Conservation (phyloP, 148 eudicot species). For the Tetragonia tetragonoides region DNA sequence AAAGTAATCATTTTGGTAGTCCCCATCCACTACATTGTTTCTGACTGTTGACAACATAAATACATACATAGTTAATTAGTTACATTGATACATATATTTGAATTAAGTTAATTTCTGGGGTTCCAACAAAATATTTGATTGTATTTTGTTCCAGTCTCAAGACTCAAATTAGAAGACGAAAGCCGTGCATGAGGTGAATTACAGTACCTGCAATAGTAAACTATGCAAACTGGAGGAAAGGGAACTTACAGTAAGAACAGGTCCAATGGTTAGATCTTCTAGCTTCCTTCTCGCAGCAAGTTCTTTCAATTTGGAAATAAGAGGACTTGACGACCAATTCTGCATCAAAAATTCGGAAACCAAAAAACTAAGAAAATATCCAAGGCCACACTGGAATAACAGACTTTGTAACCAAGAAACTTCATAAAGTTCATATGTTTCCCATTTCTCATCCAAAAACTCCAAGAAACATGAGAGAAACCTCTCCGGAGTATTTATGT, state of each 20-base stretch:
- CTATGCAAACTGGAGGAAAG: background rate
- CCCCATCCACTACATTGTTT: background rate
- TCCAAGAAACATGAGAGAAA: background rate
- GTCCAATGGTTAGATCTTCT: constrained; percentile 75
- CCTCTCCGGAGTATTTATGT: background rate
- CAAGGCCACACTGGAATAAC: background rate
- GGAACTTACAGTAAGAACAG: constrained; percentile 77
- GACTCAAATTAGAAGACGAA: background rate
- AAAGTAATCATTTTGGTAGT: background rate
- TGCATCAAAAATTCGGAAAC: constrained; percentile 28
- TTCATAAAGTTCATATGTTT: background rate
- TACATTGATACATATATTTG: too few species aligned
- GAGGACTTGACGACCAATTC: constrained; percentile 83
- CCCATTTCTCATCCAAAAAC: background rate
- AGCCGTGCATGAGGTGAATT: background rate
- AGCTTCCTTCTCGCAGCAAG: constrained; percentile 85
- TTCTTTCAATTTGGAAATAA: constrained; percentile 53
- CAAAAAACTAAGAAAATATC: background rate
- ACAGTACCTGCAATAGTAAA: background rate
- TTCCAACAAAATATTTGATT: background rate
- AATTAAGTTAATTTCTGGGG: background rate
- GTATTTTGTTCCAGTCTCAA: background rate
- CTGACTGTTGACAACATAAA: background rate
- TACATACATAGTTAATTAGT: too few species aligned
- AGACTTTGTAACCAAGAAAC: background rate